A percentile compares a stretch with the other conserved stretches of the same genome.
These are phyloP conservation scores for Castanospermum australe DNA, from an alignment of 306 rosid genomes.

Conservation along the genomic window DNA sequence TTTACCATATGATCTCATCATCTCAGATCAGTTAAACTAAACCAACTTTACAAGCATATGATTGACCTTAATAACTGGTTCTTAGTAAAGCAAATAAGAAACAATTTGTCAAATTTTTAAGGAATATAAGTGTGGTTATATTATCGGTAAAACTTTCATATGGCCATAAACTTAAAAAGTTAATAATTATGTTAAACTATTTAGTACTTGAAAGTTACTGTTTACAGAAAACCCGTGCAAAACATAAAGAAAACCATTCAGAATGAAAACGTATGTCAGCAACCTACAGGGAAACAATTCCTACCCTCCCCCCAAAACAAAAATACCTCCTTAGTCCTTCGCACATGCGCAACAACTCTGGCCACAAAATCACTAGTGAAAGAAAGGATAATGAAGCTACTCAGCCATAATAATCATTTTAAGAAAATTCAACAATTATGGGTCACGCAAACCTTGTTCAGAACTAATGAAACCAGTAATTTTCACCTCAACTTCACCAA, in stretches of 20 bases:
- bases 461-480: too few relatives aligned
- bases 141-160: neutral
- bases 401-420: neutral
- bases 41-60: neutral
- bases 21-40: neutral
- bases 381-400: neutral
- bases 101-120: neutral
- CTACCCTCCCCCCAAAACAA: neutral
- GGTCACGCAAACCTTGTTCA: too few relatives aligned
- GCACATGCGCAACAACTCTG: neutral
- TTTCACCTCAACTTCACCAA: neutral
- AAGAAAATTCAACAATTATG: neutral
- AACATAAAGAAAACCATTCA: neutral
- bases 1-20: constrained; percentile 5
- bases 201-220: neutral
- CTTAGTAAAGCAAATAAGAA: neutral
- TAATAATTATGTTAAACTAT: neutral
- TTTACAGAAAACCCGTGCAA: neutral
- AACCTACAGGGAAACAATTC: neutral
- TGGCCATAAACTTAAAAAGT: neutral
- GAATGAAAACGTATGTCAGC: neutral
- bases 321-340: neutral
- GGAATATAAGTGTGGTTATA: neutral
- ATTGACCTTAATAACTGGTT: neutral
- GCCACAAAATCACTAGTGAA: neutral